Evolutionary conservation across 2,329 filamentous ascomycete species (phyloP).

Genomic region (Decorospora gaudefroyi): DNA sequence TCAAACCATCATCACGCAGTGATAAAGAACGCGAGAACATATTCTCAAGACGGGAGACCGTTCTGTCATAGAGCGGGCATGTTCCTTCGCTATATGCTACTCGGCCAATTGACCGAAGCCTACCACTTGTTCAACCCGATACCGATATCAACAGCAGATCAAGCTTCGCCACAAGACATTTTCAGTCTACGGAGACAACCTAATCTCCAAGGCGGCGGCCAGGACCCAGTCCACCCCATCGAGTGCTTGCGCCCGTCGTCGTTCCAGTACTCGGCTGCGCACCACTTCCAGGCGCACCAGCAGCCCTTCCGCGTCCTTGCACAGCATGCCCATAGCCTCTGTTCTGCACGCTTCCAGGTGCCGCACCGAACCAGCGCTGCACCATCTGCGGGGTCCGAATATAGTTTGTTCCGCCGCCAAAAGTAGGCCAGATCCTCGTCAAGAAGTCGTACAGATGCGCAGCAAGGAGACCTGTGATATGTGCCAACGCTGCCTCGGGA

Average conservation of each 20-base stretch:
- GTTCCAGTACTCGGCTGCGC: constrained; percentile 26
- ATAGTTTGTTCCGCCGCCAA: constrained; percentile 79
- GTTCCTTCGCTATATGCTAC: no score
- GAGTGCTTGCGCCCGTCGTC: constrained; percentile 33
- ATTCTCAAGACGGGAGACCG: no score
- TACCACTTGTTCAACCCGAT: no score
- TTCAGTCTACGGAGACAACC: constrained; percentile 1
- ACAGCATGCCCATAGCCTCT: constrained; percentile 68
- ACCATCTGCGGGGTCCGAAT: constrained; percentile 75
- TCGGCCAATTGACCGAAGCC: no score
- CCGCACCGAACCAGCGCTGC: constrained; percentile 65
- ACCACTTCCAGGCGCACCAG: constrained; percentile 20
- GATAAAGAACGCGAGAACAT: no score
- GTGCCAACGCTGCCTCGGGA: constrained; percentile 60
- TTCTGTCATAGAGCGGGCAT: no score
- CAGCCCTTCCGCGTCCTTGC: constrained; percentile 37
- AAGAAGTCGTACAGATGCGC: constrained; percentile 92
- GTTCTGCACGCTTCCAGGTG: constrained; percentile 50
- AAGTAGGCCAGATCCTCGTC: constrained; percentile 83
- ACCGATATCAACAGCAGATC: no score
- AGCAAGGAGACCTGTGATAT: constrained; percentile 78
- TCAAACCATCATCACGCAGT: no score
- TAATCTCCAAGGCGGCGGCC: constrained; percentile 40
- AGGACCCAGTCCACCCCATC: constrained; percentile 36
- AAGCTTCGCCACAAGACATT: constrained; percentile 13